Evolutionary conservation across 305 asterid species (phyloP).

Genomic region (Plantago lanceolata): DNA sequence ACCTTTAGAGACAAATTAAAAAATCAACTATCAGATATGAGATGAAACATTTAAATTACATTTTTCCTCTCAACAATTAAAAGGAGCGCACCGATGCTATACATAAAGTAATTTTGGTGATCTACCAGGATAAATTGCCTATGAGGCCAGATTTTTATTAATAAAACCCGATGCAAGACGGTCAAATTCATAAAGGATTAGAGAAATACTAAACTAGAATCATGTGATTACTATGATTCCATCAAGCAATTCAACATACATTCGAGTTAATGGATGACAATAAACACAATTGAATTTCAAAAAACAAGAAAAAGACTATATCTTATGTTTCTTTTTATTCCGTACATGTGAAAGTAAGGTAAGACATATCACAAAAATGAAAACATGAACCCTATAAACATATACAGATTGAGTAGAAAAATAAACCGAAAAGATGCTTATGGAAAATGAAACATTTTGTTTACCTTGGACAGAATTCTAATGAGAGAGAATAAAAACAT

Average conservation of each 20-base stretch:
- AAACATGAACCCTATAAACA: no score
- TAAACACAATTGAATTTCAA: not conserved
- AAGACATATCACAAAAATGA: no score
- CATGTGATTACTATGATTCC: slow-evolving; percentile 4
- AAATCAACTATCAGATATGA: not conserved
- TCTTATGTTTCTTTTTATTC: no score
- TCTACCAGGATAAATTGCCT: not conserved
- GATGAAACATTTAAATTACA: slow-evolving; percentile 3
- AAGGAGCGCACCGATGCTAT: slow-evolving; percentile 3
- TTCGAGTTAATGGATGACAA: not conserved
- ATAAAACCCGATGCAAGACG: not conserved
- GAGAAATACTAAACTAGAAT: not conserved
- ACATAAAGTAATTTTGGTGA: slow-evolving; percentile 4
- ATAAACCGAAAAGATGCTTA: not conserved
- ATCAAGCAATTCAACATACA: not conserved
- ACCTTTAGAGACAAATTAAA: slow-evolving; percentile 29
- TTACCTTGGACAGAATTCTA: not conserved
- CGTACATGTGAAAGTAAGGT: no score
- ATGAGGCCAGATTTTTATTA: not conserved
- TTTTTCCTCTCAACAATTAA: not conserved
- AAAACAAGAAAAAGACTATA: no score
- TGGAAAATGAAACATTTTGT: not conserved
- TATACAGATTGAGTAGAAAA: not conserved
- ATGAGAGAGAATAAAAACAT: not conserved
- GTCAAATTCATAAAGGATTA: not conserved